Base-by-base conservation (phyloP, 2,329 filamentous ascomycete genomes). In the Exophiala sideris region DNA sequence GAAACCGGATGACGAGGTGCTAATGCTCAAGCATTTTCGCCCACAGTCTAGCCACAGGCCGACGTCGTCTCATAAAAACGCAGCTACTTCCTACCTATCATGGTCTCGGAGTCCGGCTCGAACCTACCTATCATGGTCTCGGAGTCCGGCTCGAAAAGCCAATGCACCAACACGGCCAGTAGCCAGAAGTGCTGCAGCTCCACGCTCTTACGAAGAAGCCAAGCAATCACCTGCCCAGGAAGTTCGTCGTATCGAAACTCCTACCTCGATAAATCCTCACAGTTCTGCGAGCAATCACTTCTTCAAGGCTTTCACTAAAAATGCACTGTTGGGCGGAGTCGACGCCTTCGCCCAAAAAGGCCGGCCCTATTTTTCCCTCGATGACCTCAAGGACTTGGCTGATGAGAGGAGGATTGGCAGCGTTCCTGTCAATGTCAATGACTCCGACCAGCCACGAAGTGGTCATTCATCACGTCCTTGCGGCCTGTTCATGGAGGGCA, bases 311-410 rank as follows among this genome's bases (percentile, higher is more conserved):
- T 41, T 51, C 11, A 52, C 54, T 2, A 57, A 46, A 5, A 21
- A 55, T 18, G 52, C 49, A 34, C 52, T 60, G 14, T 33, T 60
- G 1, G 18, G 35, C n/a, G 54, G 52, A n/a, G 41, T 52, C 20
- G 48, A 53, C 2, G 38, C 38, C 32, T 52, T 50, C 35, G 16
- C 45, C 16, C 48, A 45, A 14, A 16, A 32, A 18, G 18, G 14
- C 5, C 50, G 41, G 36, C 48, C 16, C n/a, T 45, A 51, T 42
- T 54, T 50, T 38, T 58, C 59, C 2, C 45, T 62, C 29, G 50
- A 57, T n/a, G 59, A 60, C n/a, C 36, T 60, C 29, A 62, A 58
- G 29, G 34, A 21, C 32, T 47, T 55, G 14, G 51, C 57, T 45
- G 29, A n/a, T 5, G 11, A 36, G 11, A 16, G 41, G 7, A 45